These are phyloP conservation scores for Cladochytrium replicatum DNA, from an alignment of 192 early-diverging fungal species.

Conservation along the genomic window DNA sequence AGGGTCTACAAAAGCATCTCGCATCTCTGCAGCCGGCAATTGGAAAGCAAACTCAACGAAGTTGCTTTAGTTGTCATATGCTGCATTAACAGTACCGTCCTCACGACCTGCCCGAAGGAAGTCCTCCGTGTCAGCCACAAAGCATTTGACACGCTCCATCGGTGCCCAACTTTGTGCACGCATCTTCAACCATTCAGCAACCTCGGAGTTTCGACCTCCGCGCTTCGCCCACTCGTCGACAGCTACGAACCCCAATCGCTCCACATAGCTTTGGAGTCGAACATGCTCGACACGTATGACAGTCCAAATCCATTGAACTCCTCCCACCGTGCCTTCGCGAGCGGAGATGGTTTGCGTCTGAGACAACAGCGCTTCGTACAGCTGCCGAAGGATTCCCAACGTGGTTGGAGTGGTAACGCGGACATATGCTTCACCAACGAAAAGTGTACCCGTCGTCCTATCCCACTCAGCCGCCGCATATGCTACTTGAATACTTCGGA, in stretches of 20 bases:
- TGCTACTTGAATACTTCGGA: conserved; percentile 16
- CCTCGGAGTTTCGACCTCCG: too few species aligned
- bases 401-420: conserved; percentile 8
- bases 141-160: too few species aligned
- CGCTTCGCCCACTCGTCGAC: conserved; percentile 7
- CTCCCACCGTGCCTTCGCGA: background rate
- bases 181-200: too few species aligned
- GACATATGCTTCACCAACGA: conserved; percentile 8
- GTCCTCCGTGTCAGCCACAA: too few species aligned
- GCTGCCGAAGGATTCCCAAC: conserved; percentile 7
- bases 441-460: background rate
- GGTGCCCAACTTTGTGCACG: too few species aligned
- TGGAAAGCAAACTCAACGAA: too few species aligned
- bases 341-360: background rate
- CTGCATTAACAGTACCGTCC: too few species aligned
- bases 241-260: conserved; percentile 11
- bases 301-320: background rate
- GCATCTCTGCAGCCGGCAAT: too few species aligned
- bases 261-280: conserved; percentile 1
- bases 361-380: conserved; percentile 6
- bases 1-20: too few species aligned
- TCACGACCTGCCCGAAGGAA: too few species aligned
- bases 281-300: conserved; percentile 2
- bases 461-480: conserved; percentile 8
- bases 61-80: too few species aligned